Base-by-base conservation (phyloP, 192 early-diverging fungal genomes). In the Mortierella hygrophila region DNA sequence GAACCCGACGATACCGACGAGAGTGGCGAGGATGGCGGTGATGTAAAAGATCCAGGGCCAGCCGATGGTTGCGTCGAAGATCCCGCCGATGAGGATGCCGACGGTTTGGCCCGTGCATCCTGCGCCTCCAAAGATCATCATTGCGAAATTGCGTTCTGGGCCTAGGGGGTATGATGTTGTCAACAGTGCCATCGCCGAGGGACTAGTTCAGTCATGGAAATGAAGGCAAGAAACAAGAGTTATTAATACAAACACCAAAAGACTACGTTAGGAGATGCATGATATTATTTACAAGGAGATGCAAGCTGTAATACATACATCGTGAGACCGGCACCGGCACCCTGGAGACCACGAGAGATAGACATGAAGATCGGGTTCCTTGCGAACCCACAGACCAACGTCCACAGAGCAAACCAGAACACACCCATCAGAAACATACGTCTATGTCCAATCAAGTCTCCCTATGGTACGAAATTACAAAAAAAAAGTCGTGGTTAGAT, bases 1-100 rank as follows among this genome's bases (percentile, higher is more conserved):
- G 54, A 69, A 73, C 6, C 82, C 88, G 16, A 55, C 65, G 26
- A 85, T 49, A 18, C 77, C 47, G 49, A 89, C 72, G 0, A 38
- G 4, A 5, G 74, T 63, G 0, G 88, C 81, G 23, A 80, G 52
- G 42, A 89, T 89, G 35, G 82, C 88, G 3, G 88, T 85, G 9
- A 89, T 35, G 70, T 71, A 89, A 46, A 89, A 89, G 63, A 89
- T 89, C 88, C 88, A 89, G 18, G 78, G 35, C 82, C 88, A 88
- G 18, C 88, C 88, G 49, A 84, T 84, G n/a, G 88, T 88, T 52
- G 72, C 81, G 20, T 83, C 75, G 55, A 88, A 81, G 38, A 84
- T 77, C n/a, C 88, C 88, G 9, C 88, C 88, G 16, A 88, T 54
- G 0, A 88, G 38, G n/a, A 84, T 77, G 40, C 82, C 82, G 35